phyloP scores from a whole-genome alignment of 345 rosid species.

The Microthlaspi erraticum region DNA sequence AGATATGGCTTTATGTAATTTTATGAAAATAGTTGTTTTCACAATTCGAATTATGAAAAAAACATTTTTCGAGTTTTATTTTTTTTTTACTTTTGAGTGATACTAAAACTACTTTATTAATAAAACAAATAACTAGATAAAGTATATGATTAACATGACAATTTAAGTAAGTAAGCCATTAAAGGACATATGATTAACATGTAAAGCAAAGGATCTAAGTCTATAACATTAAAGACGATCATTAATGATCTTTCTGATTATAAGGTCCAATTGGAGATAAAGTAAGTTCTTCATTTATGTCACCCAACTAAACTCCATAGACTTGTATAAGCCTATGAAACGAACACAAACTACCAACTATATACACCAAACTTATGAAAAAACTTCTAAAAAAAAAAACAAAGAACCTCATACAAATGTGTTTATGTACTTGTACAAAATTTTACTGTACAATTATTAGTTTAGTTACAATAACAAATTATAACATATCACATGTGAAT shows the following conservation, averaged over 20 bases:
- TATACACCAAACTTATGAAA: not conserved
- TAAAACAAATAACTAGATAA: not conserved
- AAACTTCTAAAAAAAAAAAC: not conserved
- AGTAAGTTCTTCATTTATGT: constrained; percentile 9
- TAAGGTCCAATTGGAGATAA: not conserved
- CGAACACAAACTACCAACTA: not conserved
- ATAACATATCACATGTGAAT: not conserved
- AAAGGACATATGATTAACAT: constrained; percentile 1
- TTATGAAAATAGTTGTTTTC: too few species aligned
- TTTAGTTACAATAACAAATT: not conserved
- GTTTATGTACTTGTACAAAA: not conserved
- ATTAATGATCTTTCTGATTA: constrained; percentile 14
- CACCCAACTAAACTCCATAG: constrained; percentile 13
- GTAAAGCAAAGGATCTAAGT: not conserved
- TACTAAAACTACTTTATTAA: too few species aligned
- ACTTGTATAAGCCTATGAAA: not conserved
- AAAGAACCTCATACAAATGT: constrained; percentile 4
- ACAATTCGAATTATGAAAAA: too few species aligned
- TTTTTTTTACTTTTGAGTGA: too few species aligned
- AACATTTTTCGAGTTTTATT: too few species aligned
- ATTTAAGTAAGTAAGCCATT: not conserved
- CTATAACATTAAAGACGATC: constrained; percentile 19
- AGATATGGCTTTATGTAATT: not conserved
- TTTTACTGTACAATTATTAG: not conserved
- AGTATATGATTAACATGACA: not conserved